phyloP scores from a whole-genome alignment of 305 asterid species.

The Plantago rigida region DNA sequence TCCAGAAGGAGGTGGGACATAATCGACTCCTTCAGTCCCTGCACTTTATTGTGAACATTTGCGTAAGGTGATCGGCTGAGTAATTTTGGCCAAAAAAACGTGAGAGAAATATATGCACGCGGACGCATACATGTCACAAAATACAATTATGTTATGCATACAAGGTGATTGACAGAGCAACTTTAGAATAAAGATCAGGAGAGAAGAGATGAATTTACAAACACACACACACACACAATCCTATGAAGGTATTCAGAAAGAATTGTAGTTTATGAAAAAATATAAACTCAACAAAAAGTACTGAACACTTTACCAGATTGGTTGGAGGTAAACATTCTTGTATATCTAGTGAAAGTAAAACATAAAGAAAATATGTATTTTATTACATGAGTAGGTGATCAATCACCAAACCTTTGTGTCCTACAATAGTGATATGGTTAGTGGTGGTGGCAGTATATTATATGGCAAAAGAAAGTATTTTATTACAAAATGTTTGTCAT shows the following conservation, averaged over 20 bases:
- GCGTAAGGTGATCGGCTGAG: constrained; percentile 25
- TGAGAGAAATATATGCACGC: too few relatives aligned
- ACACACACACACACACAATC: too few relatives aligned
- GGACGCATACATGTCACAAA: too few relatives aligned
- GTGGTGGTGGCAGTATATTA: not conserved
- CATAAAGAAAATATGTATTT: not conserved
- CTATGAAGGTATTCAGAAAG: not conserved
- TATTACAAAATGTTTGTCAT: not conserved
- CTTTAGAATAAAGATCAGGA: constrained; percentile 1
- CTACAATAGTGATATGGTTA: not conserved
- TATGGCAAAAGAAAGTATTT: not conserved
- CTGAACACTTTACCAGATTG: not conserved
- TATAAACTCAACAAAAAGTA: constrained; percentile 1
- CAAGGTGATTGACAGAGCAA: not conserved
- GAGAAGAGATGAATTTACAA: not conserved
- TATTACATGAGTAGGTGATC: not conserved
- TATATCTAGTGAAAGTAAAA: too few relatives aligned
- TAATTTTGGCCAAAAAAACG: too few relatives aligned
- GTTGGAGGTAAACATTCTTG: too few relatives aligned
- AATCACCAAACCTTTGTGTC: not conserved
- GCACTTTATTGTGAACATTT: constrained; percentile 64
- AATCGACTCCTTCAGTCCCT: constrained; percentile 93
- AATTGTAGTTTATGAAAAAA: not conserved
- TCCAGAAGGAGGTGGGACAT: constrained; percentile 53
- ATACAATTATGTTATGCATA: too few relatives aligned